These are phyloP conservation scores for Viola odorata DNA, from an alignment of 345 rosid species.

Conservation along the genomic window DNA sequence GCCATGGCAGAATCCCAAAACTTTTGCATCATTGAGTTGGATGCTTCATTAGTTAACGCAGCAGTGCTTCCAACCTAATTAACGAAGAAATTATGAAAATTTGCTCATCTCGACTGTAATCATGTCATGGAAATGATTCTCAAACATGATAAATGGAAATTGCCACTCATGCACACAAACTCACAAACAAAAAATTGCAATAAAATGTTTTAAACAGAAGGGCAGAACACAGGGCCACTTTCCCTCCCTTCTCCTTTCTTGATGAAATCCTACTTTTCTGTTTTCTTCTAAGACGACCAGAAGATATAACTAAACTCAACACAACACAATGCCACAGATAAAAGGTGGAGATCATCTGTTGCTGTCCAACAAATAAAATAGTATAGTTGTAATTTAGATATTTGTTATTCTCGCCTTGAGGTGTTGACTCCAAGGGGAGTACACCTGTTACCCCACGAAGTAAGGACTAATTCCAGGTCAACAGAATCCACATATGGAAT, in stretches of 20 bases:
- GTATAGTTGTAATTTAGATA: too few relatives aligned
- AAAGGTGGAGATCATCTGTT: neutral
- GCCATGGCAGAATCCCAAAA: conserved; percentile 99
- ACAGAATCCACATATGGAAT: neutral
- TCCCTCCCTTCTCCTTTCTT: neutral
- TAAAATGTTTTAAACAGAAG: neutral
- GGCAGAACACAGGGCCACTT: neutral
- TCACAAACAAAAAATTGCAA: neutral
- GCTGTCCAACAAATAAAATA: too few relatives aligned
- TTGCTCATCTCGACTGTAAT: neutral
- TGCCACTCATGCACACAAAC: neutral
- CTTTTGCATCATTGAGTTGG: conserved; percentile 88
- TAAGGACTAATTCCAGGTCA: conserved; percentile 11
- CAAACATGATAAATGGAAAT: neutral
- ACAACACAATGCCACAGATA: neutral
- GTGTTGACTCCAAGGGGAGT: neutral
- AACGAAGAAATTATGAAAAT: conserved; percentile 1
- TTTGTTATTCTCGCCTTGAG: neutral
- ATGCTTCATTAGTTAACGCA: conserved; percentile 66
- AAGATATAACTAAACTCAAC: neutral
- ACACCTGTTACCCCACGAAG: neutral
- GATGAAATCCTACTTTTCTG: neutral
- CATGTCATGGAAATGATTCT: neutral
- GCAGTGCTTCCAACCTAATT: conserved; percentile 69
- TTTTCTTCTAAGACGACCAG: neutral